A percentile compares a stretch with the other conserved stretches of the same genome.
Conservation (phyloP, 345 rosid species). For the Lepidium didymum region DNA sequence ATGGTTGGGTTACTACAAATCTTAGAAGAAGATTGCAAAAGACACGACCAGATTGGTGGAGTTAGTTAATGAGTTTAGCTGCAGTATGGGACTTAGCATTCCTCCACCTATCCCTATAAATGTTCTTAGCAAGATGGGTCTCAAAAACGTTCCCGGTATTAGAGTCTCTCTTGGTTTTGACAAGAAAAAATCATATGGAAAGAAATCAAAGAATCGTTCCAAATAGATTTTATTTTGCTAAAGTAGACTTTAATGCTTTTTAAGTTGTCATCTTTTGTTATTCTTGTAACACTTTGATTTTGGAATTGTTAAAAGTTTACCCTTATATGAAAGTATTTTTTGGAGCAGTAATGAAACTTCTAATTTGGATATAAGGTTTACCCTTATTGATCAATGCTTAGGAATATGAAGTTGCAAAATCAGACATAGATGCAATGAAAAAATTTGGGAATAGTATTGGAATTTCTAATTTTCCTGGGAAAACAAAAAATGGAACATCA, state of each 20-base stretch:
- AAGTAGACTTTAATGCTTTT: neutral
- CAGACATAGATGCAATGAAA: constrained; percentile 8
- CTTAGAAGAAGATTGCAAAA: constrained; percentile 56
- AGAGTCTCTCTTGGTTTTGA: constrained; percentile 28
- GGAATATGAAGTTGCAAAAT: neutral
- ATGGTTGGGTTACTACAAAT: constrained; percentile 95
- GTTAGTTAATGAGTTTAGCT: constrained; percentile 91
- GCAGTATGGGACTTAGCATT: constrained; percentile 75
- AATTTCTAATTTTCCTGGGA: constrained; percentile 3
- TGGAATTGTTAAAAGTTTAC: neutral
- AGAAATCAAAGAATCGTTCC: neutral
- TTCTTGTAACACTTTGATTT: neutral
- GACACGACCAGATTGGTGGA: constrained; percentile 70
- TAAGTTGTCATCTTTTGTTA: neutral
- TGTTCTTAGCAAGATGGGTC: constrained; percentile 79
- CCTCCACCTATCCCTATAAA: constrained; percentile 78
- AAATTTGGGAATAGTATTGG: neutral
- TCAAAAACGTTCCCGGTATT: constrained; percentile 71
- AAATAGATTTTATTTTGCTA: neutral
- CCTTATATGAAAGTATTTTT: neutral
- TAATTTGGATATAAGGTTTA: neutral
- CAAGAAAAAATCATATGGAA: neutral
- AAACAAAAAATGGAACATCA: neutral
- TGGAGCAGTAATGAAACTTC: neutral
- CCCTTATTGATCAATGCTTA: neutral